Evolutionary conservation across 2,329 filamentous ascomycete genomes (phyloP).

Genomic region (Epichloe sp.): DNA sequence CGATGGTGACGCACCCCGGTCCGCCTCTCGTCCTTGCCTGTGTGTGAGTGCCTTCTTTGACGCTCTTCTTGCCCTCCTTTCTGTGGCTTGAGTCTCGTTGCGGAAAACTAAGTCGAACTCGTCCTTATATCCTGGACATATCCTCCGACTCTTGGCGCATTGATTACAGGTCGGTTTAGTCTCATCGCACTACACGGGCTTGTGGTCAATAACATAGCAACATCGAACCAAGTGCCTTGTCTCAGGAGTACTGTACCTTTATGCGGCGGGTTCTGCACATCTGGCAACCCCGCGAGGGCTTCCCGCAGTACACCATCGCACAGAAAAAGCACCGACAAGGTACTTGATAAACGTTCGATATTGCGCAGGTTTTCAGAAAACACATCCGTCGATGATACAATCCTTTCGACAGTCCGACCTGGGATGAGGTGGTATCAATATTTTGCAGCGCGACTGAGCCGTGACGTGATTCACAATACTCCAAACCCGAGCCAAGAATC

Average conservation of each 20-base stretch:
- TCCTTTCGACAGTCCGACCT: background rate
- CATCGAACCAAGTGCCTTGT: background rate
- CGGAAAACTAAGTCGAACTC: constrained; percentile 62
- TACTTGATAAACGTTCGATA: background rate
- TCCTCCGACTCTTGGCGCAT: constrained; percentile 48
- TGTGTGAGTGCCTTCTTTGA: constrained; percentile 32
- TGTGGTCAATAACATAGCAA: background rate
- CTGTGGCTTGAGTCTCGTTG: constrained; percentile 57
- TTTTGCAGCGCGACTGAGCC: too few species aligned
- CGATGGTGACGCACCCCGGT: constrained; percentile 8
- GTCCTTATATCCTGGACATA: constrained; percentile 56
- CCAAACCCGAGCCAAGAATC: background rate
- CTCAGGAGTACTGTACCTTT: constrained; percentile 37
- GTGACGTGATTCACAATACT: too few species aligned
- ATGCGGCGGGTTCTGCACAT: constrained; percentile 63
- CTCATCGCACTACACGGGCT: constrained; percentile 45
- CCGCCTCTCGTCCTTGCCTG: constrained; percentile 19
- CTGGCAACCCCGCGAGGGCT: constrained; percentile 56
- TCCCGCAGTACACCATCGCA: constrained; percentile 52
- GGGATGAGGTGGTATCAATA: background rate
- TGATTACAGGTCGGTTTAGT: constrained; percentile 53
- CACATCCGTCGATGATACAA: background rate
- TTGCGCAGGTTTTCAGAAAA: background rate
- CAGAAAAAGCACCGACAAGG: background rate
- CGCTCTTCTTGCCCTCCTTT: constrained; percentile 45